phyloP scores from a whole-genome alignment of 2,329 filamentous ascomycete genomes.

The Phaeophleospora eucalypticola region DNA sequence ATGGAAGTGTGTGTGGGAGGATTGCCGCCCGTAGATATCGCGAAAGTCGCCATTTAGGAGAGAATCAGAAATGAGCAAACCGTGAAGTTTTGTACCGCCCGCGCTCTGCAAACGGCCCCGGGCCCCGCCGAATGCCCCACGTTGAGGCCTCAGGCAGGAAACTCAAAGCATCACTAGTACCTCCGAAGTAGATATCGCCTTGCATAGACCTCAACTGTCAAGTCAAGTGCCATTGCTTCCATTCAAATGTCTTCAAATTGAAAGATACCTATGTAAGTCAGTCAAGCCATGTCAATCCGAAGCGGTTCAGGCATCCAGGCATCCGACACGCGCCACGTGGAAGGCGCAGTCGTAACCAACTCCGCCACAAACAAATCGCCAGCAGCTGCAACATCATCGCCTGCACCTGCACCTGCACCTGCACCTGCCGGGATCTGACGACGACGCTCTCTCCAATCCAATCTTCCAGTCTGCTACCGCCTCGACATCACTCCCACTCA shows the following conservation, averaged over 20 bases:
- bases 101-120: not conserved
- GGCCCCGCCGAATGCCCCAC: not conserved
- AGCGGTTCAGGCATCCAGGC: no score
- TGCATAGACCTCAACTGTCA: no score
- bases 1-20: not conserved
- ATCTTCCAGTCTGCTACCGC: not conserved
- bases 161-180: no score
- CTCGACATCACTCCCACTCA: no score
- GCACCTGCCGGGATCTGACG: not conserved
- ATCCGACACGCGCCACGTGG: no score
- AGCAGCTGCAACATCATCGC: not conserved
- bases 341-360: not conserved
- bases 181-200: no score
- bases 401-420: not conserved
- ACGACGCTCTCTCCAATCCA: not conserved
- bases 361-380: not conserved
- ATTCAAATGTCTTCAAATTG: no score
- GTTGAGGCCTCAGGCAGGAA: constrained; percentile 5
- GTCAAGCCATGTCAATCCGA: no score
- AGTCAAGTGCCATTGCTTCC: no score
- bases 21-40: constrained; percentile 2
- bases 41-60: not conserved
- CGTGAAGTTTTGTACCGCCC: not conserved
- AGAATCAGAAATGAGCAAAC: not conserved
- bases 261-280: no score